Conservation (phyloP, 2,329 filamentous ascomycete species). For the Cladosporium colombiae region DNA sequence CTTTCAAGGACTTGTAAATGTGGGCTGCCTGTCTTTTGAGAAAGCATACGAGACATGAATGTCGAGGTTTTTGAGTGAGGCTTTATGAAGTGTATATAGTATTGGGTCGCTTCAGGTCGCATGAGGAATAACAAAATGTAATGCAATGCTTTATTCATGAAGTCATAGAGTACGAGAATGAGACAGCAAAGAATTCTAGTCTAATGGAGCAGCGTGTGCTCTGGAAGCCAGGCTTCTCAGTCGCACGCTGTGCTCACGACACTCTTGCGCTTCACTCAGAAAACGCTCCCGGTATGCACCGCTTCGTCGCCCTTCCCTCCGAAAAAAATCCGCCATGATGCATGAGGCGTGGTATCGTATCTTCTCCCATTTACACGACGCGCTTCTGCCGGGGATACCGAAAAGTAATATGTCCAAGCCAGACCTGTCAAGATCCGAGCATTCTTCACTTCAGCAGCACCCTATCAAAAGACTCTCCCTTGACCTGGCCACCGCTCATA, state of each 20-base stretch:
- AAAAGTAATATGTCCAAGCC: slow-evolving; percentile 1
- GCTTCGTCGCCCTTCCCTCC: not conserved
- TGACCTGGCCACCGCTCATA: slow-evolving; percentile 18
- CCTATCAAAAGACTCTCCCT: slow-evolving; percentile 66
- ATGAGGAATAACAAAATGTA: not conserved
- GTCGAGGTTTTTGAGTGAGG: not conserved
- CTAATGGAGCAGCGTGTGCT: not conserved
- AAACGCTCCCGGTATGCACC: slow-evolving; percentile 15
- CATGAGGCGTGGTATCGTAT: slow-evolving; percentile 20
- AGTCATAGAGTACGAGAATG: not conserved
- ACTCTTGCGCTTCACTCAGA: not conserved
- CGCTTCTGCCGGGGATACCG: not conserved
- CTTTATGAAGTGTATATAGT: not conserved
- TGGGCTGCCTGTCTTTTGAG: not conserved
- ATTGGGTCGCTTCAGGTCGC: not conserved
- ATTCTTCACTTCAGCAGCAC: slow-evolving; percentile 13
- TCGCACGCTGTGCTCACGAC: not conserved
- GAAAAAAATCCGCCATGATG: slow-evolving; percentile 11
- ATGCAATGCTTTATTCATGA: slow-evolving; percentile 8
- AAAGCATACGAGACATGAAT: not conserved
- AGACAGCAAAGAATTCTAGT: slow-evolving; percentile 1
- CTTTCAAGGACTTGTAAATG: slow-evolving; percentile 36
- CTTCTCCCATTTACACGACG: slow-evolving; percentile 14
- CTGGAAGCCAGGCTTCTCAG: not conserved
- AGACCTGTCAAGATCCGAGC: not conserved